Base-by-base conservation (phyloP, 2,329 filamentous ascomycete species). In the Drechslerella coelobrocha region DNA sequence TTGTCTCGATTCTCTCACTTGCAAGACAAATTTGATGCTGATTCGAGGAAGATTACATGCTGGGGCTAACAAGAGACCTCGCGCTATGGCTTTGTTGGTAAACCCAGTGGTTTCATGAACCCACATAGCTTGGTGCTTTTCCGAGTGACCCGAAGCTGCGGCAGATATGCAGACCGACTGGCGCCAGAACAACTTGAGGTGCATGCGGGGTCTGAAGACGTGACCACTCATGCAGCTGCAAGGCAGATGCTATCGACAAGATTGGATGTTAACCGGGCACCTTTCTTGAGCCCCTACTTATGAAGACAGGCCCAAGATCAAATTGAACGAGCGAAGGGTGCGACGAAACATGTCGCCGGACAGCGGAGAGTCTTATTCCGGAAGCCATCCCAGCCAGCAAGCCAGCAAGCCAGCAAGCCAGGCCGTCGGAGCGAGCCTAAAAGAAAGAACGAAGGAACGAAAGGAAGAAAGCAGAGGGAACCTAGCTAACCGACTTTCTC, bases 331-430 rank as follows among this genome's bases (percentile, higher is more conserved):
- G 6, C 29, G 29, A 12, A 12, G 6, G 29, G 12, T 6, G 39
- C 29, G 53, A 57, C 59, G 59, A 71, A 71, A 71, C 66, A 39
- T 57, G 53, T 56, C 52, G 61, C 34, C 27, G 52, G 56, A 45
- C 56, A 37, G 57, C 57, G 65, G 54, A 59, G 54, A 24, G 53
- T 55, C 59, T 60, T 54, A 39, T 62, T 71, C 66, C 66, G 66
- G 66, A 62, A 61, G 51, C 43, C 63, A 51, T 43, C 19, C 51
- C 34, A 45, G 41, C 14, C 19, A 21, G 37, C n/a, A 6, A 41
- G 37, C 29, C 37, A 41, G 37, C 37, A 5, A 9, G 37, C 37
- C 7, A 8, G 37, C 37, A 6, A 41, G 37, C n/a, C 37, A 17
- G 37, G n/a, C 37, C 9, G 37, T 8, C 37, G 37, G 41, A 45